A percentile compares a stretch with the other conserved stretches of the same genome.
Evolutionary conservation across 495 filamentous ascomycete genomes (phyloP).

Genomic region (Penicillium daleae): DNA sequence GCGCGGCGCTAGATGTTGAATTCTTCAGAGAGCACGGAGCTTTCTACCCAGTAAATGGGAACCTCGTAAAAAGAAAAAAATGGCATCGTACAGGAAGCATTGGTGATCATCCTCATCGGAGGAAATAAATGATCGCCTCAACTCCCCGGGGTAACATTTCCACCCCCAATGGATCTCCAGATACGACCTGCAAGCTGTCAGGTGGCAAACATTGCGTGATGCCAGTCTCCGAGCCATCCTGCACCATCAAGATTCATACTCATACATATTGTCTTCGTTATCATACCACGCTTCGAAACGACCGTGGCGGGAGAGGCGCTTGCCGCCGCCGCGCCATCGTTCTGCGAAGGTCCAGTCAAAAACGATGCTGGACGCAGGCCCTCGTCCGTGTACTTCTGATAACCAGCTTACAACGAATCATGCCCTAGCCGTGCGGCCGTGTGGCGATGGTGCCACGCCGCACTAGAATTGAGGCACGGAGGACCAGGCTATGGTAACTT

Average conservation of each 20-base stretch:
- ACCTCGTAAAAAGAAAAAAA: neutral
- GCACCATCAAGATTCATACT: neutral
- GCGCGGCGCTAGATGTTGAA: constrained; percentile 6
- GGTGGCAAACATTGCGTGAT: constrained; percentile 15
- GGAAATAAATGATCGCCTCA: neutral
- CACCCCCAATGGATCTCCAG: neutral
- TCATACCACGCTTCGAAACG: constrained; percentile 13
- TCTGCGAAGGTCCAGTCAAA: constrained; percentile 14
- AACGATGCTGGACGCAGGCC: constrained; percentile 5
- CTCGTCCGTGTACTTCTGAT: constrained; percentile 17
- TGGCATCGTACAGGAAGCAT: constrained; percentile 12
- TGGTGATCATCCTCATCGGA: constrained; percentile 4
- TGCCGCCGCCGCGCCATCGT: constrained; percentile 22
- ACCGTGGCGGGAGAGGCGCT: constrained; percentile 32
- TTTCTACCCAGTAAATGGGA: neutral
- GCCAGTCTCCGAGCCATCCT: constrained; percentile 3
- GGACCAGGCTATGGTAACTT: neutral
- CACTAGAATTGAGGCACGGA: neutral
- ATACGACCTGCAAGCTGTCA: constrained; percentile 13
- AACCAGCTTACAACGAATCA: constrained; percentile 14
- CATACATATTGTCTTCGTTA: constrained; percentile 9
- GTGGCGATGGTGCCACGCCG: constrained; percentile 15
- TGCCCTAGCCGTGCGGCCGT: neutral
- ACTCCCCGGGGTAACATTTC: neutral
- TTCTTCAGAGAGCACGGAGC: constrained; percentile 12